Evolutionary conservation across 331 rosid species (phyloP), one percentile per base, ranked within the genome.

Genomic region (Arachis monticola): DNA sequence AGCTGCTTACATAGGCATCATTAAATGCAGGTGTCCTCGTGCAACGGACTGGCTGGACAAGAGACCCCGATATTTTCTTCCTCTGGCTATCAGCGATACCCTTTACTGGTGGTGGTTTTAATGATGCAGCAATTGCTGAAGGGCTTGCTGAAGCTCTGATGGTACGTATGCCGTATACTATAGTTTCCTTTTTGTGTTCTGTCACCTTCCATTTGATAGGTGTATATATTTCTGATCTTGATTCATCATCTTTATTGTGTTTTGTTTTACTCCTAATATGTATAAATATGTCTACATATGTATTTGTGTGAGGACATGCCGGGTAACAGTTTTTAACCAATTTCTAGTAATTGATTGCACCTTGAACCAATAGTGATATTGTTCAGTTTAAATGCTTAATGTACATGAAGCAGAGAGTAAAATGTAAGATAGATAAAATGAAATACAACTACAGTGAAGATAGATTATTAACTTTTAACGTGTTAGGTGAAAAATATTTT

Each of bases 141-240:
- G 99, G 99, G 81, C 97, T 95, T 65, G 83, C 97, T 77, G 99
- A 92, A 85, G 97, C 97, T 79, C 73, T 95, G 52, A 90, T 92
- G 99, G 99, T 90, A 80, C 69, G 81, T 40, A 51, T 60, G 72
- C 64, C 35, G 17, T 48, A 52, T 46, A 17, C 13, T 45, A 69
- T 48, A 31, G 61, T 45, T 70, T 65, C 44, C 50, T 38, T 67
- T 69, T 62, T 47, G 52, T 51, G 81, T 52, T 78, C 68, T 53
- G 76, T 62, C 57, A 30, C 62, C 66, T 75, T 80, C 79, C 64
- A 64, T n/a, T 64, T 64, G 44, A 71, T 60, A 32, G 12, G 50
- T 60, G 35, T 60, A 22, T 11, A 56, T 60, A 56, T 60, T 22
- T 78, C 31, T 61, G 35, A 65, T 60, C 76, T 46, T 60, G 62